Evolutionary conservation across 495 filamentous ascomycete genomes (phyloP).

Genomic region (Cercophora scortea): DNA sequence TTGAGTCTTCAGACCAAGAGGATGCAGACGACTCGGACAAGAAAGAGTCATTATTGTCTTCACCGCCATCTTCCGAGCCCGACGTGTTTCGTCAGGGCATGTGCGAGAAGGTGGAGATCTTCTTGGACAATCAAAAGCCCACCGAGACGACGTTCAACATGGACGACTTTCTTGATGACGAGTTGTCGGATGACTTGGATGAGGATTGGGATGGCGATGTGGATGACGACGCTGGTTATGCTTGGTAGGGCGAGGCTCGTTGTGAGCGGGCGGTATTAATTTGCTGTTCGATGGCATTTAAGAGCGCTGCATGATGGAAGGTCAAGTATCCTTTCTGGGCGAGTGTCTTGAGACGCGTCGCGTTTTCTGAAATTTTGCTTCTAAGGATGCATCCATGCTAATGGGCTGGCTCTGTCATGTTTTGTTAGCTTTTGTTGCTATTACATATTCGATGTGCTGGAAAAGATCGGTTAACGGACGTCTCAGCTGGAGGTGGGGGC

Average conservation of each 20-base stretch:
- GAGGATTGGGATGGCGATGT: slow-evolving; percentile 66
- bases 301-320: not conserved
- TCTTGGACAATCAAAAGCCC: slow-evolving; percentile 76
- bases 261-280: not conserved
- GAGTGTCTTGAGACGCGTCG: no score
- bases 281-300: not conserved
- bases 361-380: no score
- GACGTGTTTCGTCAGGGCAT: slow-evolving; percentile 56
- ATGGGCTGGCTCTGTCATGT: no score
- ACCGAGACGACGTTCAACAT: slow-evolving; percentile 65
- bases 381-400: no score
- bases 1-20: not conserved
- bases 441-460: no score
- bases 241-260: slow-evolving; percentile 7
- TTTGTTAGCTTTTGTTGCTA: no score
- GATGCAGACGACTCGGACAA: not conserved
- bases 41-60: not conserved
- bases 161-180: slow-evolving; percentile 72
- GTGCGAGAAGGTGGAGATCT: slow-evolving; percentile 71
- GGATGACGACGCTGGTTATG: slow-evolving; percentile 17
- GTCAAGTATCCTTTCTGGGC: no score
- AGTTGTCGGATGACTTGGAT: slow-evolving; percentile 53
- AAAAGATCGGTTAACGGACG: no score
- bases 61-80: not conserved
- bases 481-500: no score